phyloP scores from a whole-genome alignment of 345 rosid species.

The Salix suchowensis region DNA sequence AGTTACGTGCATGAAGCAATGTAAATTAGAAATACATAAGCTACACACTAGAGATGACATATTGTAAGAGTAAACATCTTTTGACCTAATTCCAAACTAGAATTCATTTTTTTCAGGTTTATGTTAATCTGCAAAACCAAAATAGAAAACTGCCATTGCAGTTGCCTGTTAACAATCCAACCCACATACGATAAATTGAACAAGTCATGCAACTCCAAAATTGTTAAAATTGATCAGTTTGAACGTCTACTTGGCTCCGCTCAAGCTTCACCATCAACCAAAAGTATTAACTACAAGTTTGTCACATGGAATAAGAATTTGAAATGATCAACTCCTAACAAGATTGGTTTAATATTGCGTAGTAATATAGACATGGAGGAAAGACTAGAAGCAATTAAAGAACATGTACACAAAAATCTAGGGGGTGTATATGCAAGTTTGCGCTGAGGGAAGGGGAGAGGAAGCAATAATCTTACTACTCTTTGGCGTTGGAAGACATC shows the following conservation, averaged over 20 bases:
- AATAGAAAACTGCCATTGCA: not conserved
- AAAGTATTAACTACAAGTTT: not conserved
- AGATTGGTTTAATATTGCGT: not conserved
- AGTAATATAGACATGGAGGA: not conserved
- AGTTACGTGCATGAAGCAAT: not conserved
- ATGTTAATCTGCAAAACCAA: not conserved
- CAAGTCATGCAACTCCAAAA: not conserved
- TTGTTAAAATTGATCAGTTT: not conserved
- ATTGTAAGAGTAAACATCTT: not conserved
- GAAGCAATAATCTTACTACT: slow-evolving; percentile 23
- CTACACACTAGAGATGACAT: not conserved
- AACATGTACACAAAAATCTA: not conserved
- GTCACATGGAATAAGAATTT: not conserved
- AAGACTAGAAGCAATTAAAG: not conserved
- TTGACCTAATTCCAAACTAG: not conserved
- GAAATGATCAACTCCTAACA: not conserved
- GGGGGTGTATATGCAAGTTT: not conserved
- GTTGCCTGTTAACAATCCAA: not conserved
- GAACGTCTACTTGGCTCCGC: not conserved
- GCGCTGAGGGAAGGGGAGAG: not conserved
- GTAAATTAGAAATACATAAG: not conserved
- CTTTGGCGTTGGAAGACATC: slow-evolving; percentile 41
- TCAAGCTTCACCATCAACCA: not conserved
- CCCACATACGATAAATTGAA: not conserved
- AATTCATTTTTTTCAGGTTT: not conserved